phyloP scores from a whole-genome alignment of 2,329 filamentous ascomycete species.

The Fusarium vanettenii region DNA sequence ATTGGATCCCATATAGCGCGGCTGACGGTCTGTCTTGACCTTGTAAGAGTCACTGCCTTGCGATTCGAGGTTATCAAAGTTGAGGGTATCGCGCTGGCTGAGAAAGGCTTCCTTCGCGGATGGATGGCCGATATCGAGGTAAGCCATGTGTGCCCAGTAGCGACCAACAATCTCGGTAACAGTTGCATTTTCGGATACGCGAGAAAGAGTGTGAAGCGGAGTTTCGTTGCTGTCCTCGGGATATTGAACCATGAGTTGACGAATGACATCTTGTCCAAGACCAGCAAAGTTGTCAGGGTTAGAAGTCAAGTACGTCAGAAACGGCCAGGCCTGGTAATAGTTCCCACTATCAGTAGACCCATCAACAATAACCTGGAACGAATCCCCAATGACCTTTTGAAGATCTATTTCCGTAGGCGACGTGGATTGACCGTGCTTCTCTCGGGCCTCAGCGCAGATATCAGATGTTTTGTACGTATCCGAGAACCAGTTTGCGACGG shows the following conservation, averaged over 20 bases:
- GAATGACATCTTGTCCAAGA: neutral
- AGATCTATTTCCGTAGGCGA: neutral
- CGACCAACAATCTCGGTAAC: neutral
- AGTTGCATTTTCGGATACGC: neutral
- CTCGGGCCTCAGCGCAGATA: neutral
- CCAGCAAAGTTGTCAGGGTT: neutral
- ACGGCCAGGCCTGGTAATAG: neutral
- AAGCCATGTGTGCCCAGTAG: neutral
- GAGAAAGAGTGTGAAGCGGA: neutral
- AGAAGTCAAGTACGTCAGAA: neutral
- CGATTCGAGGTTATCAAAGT: neutral
- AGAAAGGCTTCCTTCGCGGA: neutral
- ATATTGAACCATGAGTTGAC: neutral
- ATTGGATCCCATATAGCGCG: neutral
- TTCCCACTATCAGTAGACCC: neutral
- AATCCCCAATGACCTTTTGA: neutral
- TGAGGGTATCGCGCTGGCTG: neutral
- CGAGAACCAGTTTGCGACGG: neutral
- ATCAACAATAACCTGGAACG: neutral
- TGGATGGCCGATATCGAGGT: neutral
- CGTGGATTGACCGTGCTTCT: neutral
- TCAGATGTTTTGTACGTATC: neutral
- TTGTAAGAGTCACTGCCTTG: neutral
- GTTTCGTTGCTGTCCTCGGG: neutral
- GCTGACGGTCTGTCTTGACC: neutral